Percentiles rank a stretch among this genome's conserved stretches.
Evolutionary conservation across 169 alveolate genomes (phyloP).

Genomic region (Plasmodium falciparum): DNA sequence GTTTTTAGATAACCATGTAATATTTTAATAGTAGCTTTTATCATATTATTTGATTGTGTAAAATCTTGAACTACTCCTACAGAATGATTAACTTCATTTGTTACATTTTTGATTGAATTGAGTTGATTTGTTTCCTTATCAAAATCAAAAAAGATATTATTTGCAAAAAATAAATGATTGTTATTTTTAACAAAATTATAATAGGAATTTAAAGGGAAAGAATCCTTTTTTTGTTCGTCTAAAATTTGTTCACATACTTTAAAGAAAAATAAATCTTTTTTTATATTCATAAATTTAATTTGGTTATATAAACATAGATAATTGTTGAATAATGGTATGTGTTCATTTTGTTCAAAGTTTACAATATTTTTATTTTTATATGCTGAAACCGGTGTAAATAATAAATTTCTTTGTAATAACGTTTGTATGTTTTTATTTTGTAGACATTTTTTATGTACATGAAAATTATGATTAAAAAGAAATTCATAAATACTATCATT

Average conservation of each 20-base stretch:
- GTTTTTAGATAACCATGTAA: constrained; percentile 43
- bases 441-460: constrained; percentile 4
- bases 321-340: constrained; percentile 31
- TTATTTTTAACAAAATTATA: constrained; percentile 48
- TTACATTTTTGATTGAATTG: constrained; percentile 21
- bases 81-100: constrained; percentile 34
- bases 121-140: not conserved
- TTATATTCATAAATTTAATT: constrained; percentile 66
- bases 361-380: constrained; percentile 64
- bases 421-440: not conserved
- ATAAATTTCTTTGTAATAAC: constrained; percentile 21
- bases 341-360: constrained; percentile 34
- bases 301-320: constrained; percentile 49
- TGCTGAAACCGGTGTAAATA: constrained; percentile 62
- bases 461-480: constrained; percentile 59
- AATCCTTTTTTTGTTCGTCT: not conserved
- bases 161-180: constrained; percentile 22
- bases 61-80: constrained; percentile 67
- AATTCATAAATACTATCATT: constrained; percentile 55
- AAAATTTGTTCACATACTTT: constrained; percentile 50
- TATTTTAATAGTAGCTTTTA: constrained; percentile 62
- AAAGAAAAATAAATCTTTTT: constrained; percentile 43
- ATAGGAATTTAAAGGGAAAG: constrained; percentile 7
- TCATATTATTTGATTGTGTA: constrained; percentile 64
- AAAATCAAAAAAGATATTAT: constrained; percentile 52